Conservation (phyloP, 306 rosid genomes). For the Carpinus viminea region DNA sequence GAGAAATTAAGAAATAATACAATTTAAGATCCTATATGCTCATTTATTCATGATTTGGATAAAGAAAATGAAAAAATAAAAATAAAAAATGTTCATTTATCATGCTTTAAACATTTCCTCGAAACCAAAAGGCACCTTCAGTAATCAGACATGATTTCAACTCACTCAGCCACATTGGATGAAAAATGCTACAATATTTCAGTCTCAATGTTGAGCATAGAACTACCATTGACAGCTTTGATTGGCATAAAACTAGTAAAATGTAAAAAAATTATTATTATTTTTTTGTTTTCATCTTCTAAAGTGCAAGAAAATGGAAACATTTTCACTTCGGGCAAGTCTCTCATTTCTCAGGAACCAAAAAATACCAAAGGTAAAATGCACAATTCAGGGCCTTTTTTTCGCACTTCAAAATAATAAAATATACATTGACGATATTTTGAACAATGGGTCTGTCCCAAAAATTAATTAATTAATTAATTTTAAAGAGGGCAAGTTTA, state of each 20-base stretch:
- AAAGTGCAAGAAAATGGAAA: neutral
- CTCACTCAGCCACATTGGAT: neutral
- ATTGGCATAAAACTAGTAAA: neutral
- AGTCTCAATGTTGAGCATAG: neutral
- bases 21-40: neutral
- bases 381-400: neutral
- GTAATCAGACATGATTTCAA: neutral
- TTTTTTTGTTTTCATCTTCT: neutral
- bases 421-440: neutral
- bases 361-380: neutral
- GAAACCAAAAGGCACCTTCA: neutral
- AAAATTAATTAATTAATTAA: no score
- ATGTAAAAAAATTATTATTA: neutral
- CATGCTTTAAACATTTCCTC: neutral
- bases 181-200: neutral
- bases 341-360: neutral
- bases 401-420: neutral
- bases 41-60: neutral
- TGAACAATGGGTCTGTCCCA: neutral
- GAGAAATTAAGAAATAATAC: neutral
- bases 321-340: neutral
- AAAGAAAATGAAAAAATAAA: neutral
- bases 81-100: neutral
- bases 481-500: neutral
- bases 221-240: neutral